Percentiles rank a stretch among this genome's conserved stretches.
Conservation (phyloP, 768 basidiomycete species). For the Mycena venus region DNA sequence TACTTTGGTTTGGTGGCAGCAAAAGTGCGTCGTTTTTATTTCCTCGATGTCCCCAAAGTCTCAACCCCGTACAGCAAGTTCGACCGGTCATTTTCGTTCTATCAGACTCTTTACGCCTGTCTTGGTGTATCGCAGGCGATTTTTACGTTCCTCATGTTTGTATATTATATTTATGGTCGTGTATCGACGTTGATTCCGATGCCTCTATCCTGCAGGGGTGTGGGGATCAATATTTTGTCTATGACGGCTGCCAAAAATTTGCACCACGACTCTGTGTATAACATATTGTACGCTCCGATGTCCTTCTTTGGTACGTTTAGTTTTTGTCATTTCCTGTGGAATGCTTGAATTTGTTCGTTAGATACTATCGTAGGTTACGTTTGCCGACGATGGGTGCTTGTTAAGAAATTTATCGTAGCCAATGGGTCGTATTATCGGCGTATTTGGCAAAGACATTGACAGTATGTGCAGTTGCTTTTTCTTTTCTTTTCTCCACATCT, state of each 20-base stretch:
- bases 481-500: neutral
- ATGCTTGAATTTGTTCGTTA: neutral
- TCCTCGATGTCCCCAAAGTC: neutral
- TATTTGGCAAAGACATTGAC: conserved; percentile 78
- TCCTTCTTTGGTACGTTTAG: conserved; percentile 75
- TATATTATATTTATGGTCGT: neutral
- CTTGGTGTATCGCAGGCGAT: conserved; percentile 68
- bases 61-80: conserved; percentile 52
- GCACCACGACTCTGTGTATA: conserved; percentile 67
- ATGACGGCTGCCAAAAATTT: conserved; percentile 73
- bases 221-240: conserved; percentile 68
- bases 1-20: conserved; percentile 81
- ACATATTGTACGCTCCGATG: conserved; percentile 81
- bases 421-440: conserved; percentile 71
- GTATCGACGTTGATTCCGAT: neutral
- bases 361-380: conserved; percentile 24
- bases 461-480: conserved; percentile 53
- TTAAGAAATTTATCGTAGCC: conserved; percentile 63
- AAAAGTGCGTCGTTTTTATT: conserved; percentile 54
- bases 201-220: conserved; percentile 52
- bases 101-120: conserved; percentile 74
- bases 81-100: conserved; percentile 65
- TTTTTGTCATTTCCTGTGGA: neutral
- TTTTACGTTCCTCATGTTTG: conserved; percentile 72
- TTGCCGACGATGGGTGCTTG: neutral